Base-by-base conservation (phyloP, 495 filamentous ascomycete genomes). In the Schizothecium vesticola region DNA sequence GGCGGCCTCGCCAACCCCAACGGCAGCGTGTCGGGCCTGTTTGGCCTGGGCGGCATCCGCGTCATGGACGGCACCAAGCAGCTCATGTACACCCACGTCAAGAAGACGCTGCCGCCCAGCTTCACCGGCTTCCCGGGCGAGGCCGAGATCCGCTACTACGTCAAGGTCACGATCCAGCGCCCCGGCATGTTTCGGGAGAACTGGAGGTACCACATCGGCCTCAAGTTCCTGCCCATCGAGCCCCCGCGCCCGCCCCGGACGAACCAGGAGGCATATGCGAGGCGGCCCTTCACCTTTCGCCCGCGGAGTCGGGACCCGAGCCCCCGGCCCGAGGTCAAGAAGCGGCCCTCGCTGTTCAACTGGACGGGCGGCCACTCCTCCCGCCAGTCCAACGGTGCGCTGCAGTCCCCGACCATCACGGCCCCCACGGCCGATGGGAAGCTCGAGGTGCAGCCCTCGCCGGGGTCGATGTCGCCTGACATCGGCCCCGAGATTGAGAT, bases 221-320 rank as follows among this genome's bases (percentile, higher is more conserved):
- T 99, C 75, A 93, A 91, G 56, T 97, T 99, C 76, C 82, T 97
- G 9, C 95, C 95, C 7, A 93, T 98, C 73, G 95, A 99, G 73
- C 92, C 92, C 2, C 94, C 93, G 9, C 83, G 92, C 59, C 88
- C 87, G 8, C 79, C 86, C 3, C 82, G 83, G 61, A 83, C 87
- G 1, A 86, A 85, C 60, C 88, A 90, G 70, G 95, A 99, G 78
- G 88, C 91, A 12, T 99, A 89, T 75, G 95, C 93, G 13, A 81
- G 92, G 61, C 85, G 92, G 24, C 88, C 89, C 24, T 93, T 95
- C 73, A 84, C 91, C 69, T 97, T 97, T 75, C 80, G 78, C 11
- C 75, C 80, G 0, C 80, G 74, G 28, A 74, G 69, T 6, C 66
- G 66, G 51, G 58, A 36, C 25, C 68, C 72, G 13, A 71, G 65